A percentile compares a stretch with the other conserved stretches of the same genome.
Evolutionary conservation across 352 stramenopile species (phyloP).

Genomic region (Phytophthora vignae): DNA sequence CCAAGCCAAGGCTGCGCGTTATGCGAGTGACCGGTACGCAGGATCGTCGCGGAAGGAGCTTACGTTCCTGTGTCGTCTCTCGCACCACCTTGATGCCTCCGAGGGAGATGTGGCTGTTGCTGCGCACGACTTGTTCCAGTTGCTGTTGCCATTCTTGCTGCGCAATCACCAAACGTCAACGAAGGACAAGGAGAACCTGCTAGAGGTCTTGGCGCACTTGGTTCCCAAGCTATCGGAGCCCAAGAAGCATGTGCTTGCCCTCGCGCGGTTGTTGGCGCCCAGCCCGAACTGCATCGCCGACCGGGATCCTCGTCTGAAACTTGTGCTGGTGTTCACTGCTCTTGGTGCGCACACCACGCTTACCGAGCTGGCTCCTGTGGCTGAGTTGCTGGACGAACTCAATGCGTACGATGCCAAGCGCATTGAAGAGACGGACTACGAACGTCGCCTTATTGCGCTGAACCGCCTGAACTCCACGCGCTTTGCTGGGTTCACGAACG

Average conservation of each 20-base stretch:
- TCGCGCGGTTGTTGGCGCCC: constrained; percentile 80
- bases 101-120: constrained; percentile 38
- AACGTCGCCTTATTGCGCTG: constrained; percentile 79
- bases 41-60: constrained; percentile 87
- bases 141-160: constrained; percentile 85
- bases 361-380: constrained; percentile 47
- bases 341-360: constrained; percentile 57
- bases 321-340: constrained; percentile 77
- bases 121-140: constrained; percentile 85
- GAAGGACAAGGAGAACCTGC: constrained; percentile 85
- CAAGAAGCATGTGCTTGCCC: constrained; percentile 76
- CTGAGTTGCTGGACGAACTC: constrained; percentile 55
- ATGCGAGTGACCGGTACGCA: constrained; percentile 75
- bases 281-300: constrained; percentile 80
- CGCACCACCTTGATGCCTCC: constrained; percentile 63
- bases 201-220: constrained; percentile 78
- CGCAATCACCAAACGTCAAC: constrained; percentile 81
- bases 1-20: constrained; percentile 80
- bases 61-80: constrained; percentile 80
- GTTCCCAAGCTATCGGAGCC: constrained; percentile 78
- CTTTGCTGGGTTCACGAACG: constrained; percentile 70
- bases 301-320: constrained; percentile 59
- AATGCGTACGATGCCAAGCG: constrained; percentile 85
- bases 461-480: constrained; percentile 66
- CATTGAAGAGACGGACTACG: constrained; percentile 88